Conservation (phyloP, 2,329 filamentous ascomycete genomes). For the Ascocoryne sarcoides region DNA sequence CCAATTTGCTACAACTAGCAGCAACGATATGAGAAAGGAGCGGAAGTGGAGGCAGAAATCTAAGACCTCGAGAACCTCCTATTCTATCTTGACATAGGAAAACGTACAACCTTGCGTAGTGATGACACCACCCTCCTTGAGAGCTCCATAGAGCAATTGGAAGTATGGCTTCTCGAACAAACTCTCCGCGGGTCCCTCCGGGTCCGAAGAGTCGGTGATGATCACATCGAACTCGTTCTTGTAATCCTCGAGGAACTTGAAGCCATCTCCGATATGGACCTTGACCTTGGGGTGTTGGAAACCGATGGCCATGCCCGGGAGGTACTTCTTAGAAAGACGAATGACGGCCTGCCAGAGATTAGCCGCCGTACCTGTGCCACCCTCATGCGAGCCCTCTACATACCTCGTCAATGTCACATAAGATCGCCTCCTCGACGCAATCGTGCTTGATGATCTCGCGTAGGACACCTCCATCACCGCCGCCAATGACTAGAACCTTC, state of each 20-base stretch:
- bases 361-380: slow-evolving; percentile 5
- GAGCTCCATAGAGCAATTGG: slow-evolving; percentile 79
- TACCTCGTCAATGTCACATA: slow-evolving; percentile 97
- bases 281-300: slow-evolving; percentile 92
- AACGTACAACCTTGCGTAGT: slow-evolving; percentile 99
- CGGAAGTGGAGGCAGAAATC: not conserved
- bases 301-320: slow-evolving; percentile 86
- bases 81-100: slow-evolving; percentile 57
- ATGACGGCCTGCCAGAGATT: slow-evolving; percentile 64
- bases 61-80: no score
- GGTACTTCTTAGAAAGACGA: slow-evolving; percentile 95
- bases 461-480: slow-evolving; percentile 93
- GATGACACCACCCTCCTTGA: slow-evolving; percentile 94
- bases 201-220: slow-evolving; percentile 97
- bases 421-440: slow-evolving; percentile 86
- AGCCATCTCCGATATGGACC: slow-evolving; percentile 90
- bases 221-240: slow-evolving; percentile 98
- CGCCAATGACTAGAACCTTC: slow-evolving; percentile 96
- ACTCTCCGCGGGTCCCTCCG: slow-evolving; percentile 89
- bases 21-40: slow-evolving; percentile 1
- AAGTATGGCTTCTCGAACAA: slow-evolving; percentile 99
- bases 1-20: not conserved
- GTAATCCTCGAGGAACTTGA: slow-evolving; percentile 95
- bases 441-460: slow-evolving; percentile 99
- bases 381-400: slow-evolving; percentile 3